These are phyloP conservation scores for Trapa bicornis DNA, from an alignment of 345 rosid species.

Conservation along the genomic window DNA sequence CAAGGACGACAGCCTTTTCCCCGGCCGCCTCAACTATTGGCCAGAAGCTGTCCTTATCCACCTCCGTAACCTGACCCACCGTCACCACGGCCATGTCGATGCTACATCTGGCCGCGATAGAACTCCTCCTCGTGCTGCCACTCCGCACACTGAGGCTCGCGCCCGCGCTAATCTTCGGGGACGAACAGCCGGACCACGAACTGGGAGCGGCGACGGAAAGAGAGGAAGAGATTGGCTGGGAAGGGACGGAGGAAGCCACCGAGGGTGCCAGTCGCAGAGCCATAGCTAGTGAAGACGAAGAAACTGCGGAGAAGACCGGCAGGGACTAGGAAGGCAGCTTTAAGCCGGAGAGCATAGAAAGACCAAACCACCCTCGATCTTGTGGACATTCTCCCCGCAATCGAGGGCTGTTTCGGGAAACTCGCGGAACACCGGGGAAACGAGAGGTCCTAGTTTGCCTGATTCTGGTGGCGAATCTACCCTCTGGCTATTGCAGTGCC, in stretches of 20 bases:
- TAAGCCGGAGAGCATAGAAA: neutral
- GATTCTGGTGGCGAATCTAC: neutral
- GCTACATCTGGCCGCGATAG: slow-evolving; percentile 32
- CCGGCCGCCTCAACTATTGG: slow-evolving; percentile 76
- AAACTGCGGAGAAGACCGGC: neutral
- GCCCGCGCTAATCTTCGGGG: neutral
- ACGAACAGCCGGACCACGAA: slow-evolving; percentile 3
- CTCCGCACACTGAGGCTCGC: neutral
- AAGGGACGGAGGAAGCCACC: slow-evolving; percentile 16
- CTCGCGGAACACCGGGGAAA: neutral
- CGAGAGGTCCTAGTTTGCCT: slow-evolving; percentile 1
- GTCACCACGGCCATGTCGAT: slow-evolving; percentile 48
- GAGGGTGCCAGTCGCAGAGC: slow-evolving; percentile 21
- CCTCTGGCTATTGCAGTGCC: neutral
- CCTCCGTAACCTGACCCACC: slow-evolving; percentile 84
- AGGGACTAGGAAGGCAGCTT: neutral
- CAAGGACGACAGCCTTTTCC: slow-evolving; percentile 74
- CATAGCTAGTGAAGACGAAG: slow-evolving; percentile 14
- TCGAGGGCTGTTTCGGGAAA: slow-evolving; percentile 3
- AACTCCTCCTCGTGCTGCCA: neutral
- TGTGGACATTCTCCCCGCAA: slow-evolving; percentile 3
- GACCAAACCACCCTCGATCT: slow-evolving; percentile 2
- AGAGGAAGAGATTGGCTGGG: slow-evolving; percentile 4
- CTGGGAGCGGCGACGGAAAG: neutral
- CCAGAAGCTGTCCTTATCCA: slow-evolving; percentile 80